Conservation (phyloP, 768 basidiomycete genomes). For the Xerocomus spinulosus region DNA sequence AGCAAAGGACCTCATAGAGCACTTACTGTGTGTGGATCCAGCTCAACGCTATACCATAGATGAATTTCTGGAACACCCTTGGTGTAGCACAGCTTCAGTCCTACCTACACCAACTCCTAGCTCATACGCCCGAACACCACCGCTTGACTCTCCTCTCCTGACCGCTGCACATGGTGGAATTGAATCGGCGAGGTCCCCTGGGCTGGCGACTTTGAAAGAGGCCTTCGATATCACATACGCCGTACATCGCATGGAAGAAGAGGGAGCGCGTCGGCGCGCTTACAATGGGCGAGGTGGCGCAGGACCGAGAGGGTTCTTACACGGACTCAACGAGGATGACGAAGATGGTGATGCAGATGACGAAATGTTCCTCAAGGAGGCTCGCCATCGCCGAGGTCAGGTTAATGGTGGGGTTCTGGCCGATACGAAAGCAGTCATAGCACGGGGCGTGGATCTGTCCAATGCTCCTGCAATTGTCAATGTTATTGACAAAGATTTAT, state of each 20-base stretch:
- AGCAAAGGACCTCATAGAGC: conserved; percentile 95
- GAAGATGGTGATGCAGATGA: conserved; percentile 59
- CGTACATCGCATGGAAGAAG: conserved; percentile 99
- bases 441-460: conserved; percentile 7
- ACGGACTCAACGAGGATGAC: conserved; percentile 90
- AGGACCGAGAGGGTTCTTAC: conserved; percentile 72
- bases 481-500: conserved; percentile 26
- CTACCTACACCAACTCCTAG: conserved; percentile 64
- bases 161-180: conserved; percentile 72
- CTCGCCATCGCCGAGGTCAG: conserved; percentile 38
- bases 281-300: conserved; percentile 77
- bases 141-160: conserved; percentile 87
- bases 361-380: conserved; percentile 47
- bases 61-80: conserved; percentile 94
- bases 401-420: conserved; percentile 3
- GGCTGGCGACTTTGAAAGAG: conserved; percentile 89
- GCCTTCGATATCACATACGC: conserved; percentile 99
- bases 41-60: conserved; percentile 96
- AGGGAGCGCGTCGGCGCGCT: conserved; percentile 82
- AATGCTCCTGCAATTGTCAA: conserved; percentile 10
- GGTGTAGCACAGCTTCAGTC: conserved; percentile 73
- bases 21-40: conserved; percentile 93
- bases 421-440: conserved; percentile 9
- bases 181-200: conserved; percentile 80
- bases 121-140: conserved; percentile 38